These are phyloP conservation scores for Russula foetens DNA, from an alignment of 768 basidiomycete genomes.

Conservation along the genomic window DNA sequence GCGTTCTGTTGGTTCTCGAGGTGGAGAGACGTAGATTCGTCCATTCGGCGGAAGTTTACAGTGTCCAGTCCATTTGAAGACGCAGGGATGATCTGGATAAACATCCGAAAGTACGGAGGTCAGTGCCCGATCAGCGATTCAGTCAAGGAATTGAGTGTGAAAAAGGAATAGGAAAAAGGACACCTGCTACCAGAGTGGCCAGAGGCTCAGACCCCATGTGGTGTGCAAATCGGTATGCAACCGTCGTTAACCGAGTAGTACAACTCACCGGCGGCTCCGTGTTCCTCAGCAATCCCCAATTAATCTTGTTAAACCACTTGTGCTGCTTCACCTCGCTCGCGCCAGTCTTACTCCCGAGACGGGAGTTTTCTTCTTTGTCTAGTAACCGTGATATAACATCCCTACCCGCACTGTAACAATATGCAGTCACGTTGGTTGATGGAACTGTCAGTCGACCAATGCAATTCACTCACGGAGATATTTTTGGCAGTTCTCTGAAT, in stretches of 20 bases:
- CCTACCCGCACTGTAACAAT: slow-evolving; percentile 62
- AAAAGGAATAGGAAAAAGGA: not conserved
- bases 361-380: slow-evolving; percentile 84
- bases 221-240: not conserved
- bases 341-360: slow-evolving; percentile 87
- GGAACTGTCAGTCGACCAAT: not conserved
- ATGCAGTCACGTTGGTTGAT: slow-evolving; percentile 8
- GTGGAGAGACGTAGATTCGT: slow-evolving; percentile 88
- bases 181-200: not conserved
- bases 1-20: slow-evolving; percentile 43
- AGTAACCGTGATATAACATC: slow-evolving; percentile 80
- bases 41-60: slow-evolving; percentile 82
- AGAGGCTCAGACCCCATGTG: not conserved
- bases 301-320: slow-evolving; percentile 95
- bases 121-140: not conserved
- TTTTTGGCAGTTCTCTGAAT: slow-evolving; percentile 80
- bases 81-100: slow-evolving; percentile 69
- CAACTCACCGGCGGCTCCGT: slow-evolving; percentile 80
- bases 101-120: slow-evolving; percentile 2
- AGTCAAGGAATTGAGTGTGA: not conserved
- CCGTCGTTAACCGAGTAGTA: not conserved
- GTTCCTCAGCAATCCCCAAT: slow-evolving; percentile 94
- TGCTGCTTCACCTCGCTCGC: slow-evolving; percentile 99
- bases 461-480: slow-evolving; percentile 33
- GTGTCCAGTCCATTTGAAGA: slow-evolving; percentile 73